phyloP scores from a whole-genome alignment of 345 rosid species.

The Euclidium syriacum region DNA sequence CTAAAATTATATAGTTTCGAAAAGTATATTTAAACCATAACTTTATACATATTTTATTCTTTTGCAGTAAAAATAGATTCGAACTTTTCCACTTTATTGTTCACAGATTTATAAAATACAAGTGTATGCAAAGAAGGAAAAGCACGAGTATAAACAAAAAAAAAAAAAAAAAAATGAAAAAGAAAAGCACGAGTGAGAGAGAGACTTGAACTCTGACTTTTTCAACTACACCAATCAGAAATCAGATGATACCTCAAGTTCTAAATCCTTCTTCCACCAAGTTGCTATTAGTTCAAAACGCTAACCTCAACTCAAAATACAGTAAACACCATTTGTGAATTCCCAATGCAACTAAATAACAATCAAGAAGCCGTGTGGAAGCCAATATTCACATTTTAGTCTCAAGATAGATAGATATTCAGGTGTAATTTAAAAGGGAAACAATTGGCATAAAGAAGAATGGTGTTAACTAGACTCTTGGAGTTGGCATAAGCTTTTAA shows the following conservation, averaged over 20 bases:
- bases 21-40: constrained; percentile 7
- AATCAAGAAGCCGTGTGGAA: no score
- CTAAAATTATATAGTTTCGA: background rate
- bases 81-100: background rate
- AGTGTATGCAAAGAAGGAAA: background rate
- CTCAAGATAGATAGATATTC: no score
- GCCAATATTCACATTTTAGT: no score
- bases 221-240: constrained; percentile 66
- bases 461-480: no score
- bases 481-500: no score
- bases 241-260: constrained; percentile 52
- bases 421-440: no score
- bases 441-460: no score
- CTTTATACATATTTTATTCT: background rate
- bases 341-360: no score
- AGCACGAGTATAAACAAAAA: background rate
- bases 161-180: background rate
- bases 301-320: background rate
- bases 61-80: background rate
- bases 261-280: constrained; percentile 72
- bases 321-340: background rate
- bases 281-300: constrained; percentile 32
- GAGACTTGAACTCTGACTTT: background rate
- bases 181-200: background rate
- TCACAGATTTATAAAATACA: background rate